phyloP scores from a whole-genome alignment of 306 rosid species.

The Trichosanthes cucumerina region DNA sequence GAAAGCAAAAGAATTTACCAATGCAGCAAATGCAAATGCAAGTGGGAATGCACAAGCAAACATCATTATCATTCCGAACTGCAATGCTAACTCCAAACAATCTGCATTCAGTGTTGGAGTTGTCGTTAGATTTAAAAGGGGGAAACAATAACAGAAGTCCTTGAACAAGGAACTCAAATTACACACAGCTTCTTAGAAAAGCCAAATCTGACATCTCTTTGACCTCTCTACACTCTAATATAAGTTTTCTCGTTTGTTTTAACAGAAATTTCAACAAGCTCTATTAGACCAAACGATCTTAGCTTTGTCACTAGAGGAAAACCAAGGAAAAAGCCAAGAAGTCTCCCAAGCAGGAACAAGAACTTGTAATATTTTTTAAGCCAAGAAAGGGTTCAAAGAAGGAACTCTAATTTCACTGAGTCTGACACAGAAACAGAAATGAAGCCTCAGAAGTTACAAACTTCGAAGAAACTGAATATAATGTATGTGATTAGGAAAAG shows the following conservation, averaged over 20 bases:
- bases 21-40: conserved; percentile 70
- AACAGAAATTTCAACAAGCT: neutral
- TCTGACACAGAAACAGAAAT: neutral
- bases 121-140: conserved; percentile 1
- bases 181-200: neutral
- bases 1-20: conserved; percentile 41
- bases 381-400: neutral
- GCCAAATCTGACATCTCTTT: neutral
- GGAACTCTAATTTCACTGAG: neutral
- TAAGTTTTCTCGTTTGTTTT: neutral
- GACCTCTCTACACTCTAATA: neutral
- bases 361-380: neutral
- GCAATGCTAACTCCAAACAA: conserved; percentile 87
- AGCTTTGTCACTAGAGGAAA: neutral
- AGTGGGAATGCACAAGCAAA: conserved; percentile 97
- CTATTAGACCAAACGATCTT: neutral
- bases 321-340: neutral
- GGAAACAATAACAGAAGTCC: neutral
- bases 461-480: neutral
- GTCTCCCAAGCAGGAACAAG: neutral
- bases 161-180: conserved; percentile 3
- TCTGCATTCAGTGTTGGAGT: conserved; percentile 42
- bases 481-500: neutral
- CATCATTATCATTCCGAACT: conserved; percentile 96
- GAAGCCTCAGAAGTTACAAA: neutral